Evolutionary conservation across 2,329 filamentous ascomycete genomes (phyloP).

Genomic region (Fonsecaea nubica): DNA sequence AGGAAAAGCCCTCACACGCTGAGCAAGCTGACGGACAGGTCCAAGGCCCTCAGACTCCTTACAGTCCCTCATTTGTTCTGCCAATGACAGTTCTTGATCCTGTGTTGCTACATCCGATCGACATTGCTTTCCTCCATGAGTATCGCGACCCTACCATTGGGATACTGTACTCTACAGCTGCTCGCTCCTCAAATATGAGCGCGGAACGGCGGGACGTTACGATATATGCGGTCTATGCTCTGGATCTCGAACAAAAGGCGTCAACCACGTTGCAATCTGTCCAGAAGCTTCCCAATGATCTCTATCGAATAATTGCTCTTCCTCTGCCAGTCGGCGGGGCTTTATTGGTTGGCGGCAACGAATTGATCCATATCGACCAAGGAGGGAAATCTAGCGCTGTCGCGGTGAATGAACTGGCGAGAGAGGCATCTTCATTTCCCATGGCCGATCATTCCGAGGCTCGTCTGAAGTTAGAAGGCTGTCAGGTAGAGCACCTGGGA

Average conservation of each 20-base stretch:
- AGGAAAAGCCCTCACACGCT: slow-evolving; percentile 52
- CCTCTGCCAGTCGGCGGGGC: slow-evolving; percentile 88
- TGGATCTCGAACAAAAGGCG: slow-evolving; percentile 90
- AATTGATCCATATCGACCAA: slow-evolving; percentile 94
- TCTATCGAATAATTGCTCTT: slow-evolving; percentile 81
- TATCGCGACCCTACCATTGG: slow-evolving; percentile 98
- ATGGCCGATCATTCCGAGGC: slow-evolving; percentile 86
- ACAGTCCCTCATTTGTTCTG: slow-evolving; percentile 90
- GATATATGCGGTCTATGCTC: slow-evolving; percentile 90
- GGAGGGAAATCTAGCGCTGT: slow-evolving; percentile 92
- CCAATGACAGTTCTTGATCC: slow-evolving; percentile 88
- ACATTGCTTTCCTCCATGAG: slow-evolving; percentile 92
- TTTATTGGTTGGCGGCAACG: slow-evolving; percentile 83
- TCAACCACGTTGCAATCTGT: slow-evolving; percentile 93
- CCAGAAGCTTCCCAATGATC: slow-evolving; percentile 80
- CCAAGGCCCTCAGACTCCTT: slow-evolving; percentile 65
- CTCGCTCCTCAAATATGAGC: slow-evolving; percentile 75
- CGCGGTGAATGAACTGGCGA: slow-evolving; percentile 89
- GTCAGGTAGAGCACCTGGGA: slow-evolving; percentile 76
- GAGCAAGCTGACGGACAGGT: slow-evolving; percentile 49
- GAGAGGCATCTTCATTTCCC: slow-evolving; percentile 79
- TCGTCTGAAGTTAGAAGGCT: slow-evolving; percentile 79
- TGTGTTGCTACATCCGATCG: slow-evolving; percentile 82
- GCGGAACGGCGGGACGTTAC: slow-evolving; percentile 81
- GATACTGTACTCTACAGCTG: slow-evolving; percentile 79